phyloP scores from a whole-genome alignment of 2,329 filamentous ascomycete genomes.

The Dactylella cylindrospora region DNA sequence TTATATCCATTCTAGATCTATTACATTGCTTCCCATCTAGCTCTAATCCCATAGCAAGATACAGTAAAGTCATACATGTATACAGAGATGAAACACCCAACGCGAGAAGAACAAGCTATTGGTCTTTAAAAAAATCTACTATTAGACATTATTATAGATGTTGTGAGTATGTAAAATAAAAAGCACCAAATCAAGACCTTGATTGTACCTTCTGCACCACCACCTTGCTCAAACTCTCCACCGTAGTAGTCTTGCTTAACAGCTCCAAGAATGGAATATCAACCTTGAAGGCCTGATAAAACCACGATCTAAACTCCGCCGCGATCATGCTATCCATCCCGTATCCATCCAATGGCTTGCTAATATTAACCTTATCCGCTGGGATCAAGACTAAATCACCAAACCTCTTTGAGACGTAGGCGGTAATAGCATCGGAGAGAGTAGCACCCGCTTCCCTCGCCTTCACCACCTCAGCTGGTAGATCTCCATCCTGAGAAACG shows the following conservation, averaged over 20 bases:
- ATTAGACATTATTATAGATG: too few species aligned
- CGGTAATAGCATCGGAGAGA: not conserved
- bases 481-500: not conserved
- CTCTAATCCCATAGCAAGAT: too few species aligned
- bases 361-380: not conserved
- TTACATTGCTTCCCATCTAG: too few species aligned
- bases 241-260: conserved; percentile 25
- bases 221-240: conserved; percentile 50
- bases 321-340: conserved; percentile 55
- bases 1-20: too few species aligned
- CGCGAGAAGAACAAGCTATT: too few species aligned
- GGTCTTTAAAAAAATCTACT: too few species aligned
- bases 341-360: conserved; percentile 49
- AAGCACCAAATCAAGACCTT: too few species aligned
- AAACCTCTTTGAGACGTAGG: conserved; percentile 5
- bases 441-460: not conserved
- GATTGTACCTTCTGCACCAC: not conserved
- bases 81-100: too few species aligned
- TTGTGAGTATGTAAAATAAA: too few species aligned
- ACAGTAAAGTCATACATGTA: too few species aligned
- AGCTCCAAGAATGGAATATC: conserved; percentile 51
- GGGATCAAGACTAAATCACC: conserved; percentile 6
- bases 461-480: conserved; percentile 6
- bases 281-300: conserved; percentile 50
- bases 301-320: conserved; percentile 53